These are phyloP conservation scores for Pyrenochaeta sp. DNA, from an alignment of 2,329 filamentous ascomycete species.

Conservation along the genomic window DNA sequence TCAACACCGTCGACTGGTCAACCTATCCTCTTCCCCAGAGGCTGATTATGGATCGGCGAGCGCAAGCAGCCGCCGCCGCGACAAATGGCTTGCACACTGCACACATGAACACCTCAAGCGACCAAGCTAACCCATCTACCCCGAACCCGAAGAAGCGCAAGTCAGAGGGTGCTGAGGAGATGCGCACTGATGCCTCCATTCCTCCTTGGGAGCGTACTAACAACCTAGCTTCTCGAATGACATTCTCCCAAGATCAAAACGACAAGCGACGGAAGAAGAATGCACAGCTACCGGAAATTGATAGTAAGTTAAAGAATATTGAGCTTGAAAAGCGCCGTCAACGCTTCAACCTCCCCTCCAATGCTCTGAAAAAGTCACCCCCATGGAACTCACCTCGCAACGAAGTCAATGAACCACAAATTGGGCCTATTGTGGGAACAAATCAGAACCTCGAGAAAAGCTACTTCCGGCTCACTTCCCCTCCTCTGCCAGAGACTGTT, in stretches of 20 bases:
- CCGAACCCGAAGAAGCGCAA: constrained; percentile 59
- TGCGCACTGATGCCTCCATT: constrained; percentile 59
- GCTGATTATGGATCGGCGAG: constrained; percentile 73
- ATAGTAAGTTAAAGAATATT: constrained; percentile 91
- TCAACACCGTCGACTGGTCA: constrained; percentile 83
- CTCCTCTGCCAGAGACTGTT: constrained; percentile 86
- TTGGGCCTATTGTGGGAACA: constrained; percentile 82
- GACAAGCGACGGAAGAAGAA: constrained; percentile 58
- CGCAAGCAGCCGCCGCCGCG: constrained; percentile 28
- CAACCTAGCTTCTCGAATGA: constrained; percentile 77
- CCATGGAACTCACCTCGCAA: constrained; percentile 56
- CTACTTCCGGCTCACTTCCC: constrained; percentile 91
- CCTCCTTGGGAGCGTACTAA: constrained; percentile 79
- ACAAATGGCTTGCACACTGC: constrained; percentile 23
- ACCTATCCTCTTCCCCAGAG: constrained; percentile 83
- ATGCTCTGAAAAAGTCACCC: constrained; percentile 62
- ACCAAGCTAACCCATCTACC: constrained; percentile 39
- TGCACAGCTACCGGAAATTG: constrained; percentile 65
- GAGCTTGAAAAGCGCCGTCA: constrained; percentile 87
- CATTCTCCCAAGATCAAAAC: constrained; percentile 60
- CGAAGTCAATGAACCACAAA: constrained; percentile 57
- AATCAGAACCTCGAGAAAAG: constrained; percentile 87
- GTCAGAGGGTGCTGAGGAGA: too few relatives aligned
- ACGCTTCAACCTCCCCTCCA: constrained; percentile 72
- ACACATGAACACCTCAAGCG: constrained; percentile 21